Conservation (phyloP, 2,329 filamentous ascomycete genomes). For the Talaromyces sp. region DNA sequence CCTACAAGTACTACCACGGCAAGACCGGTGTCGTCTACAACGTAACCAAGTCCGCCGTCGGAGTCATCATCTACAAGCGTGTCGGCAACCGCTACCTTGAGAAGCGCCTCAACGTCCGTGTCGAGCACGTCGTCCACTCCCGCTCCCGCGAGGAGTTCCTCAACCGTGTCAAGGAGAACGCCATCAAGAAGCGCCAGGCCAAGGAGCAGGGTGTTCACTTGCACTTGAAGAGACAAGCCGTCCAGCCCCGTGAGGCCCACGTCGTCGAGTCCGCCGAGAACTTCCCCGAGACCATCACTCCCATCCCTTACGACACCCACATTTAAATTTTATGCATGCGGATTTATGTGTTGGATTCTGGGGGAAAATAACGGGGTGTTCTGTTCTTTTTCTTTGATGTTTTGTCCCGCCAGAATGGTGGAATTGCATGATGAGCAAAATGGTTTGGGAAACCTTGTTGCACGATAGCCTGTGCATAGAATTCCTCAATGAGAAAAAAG, state of each 20-base stretch:
- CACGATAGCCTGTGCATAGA: constrained; percentile 40
- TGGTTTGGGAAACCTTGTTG: constrained; percentile 39
- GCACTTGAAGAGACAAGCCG: constrained; percentile 88
- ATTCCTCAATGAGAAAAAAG: constrained; percentile 44
- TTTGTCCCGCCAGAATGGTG: constrained; percentile 30
- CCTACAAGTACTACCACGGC: constrained; percentile 99
- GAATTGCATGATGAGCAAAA: constrained; percentile 39
- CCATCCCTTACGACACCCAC: constrained; percentile 95
- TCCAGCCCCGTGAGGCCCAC: constrained; percentile 72
- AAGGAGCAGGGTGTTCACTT: constrained; percentile 84
- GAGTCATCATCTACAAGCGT: constrained; percentile 99
- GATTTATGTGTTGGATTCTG: constrained; percentile 33
- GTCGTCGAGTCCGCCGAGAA: constrained; percentile 78
- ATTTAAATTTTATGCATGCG: constrained; percentile 63
- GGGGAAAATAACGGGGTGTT: constrained; percentile 36
- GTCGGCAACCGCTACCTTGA: constrained; percentile 99
- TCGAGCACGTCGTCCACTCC: constrained; percentile 95
- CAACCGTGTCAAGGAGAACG: constrained; percentile 93
- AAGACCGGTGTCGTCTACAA: constrained; percentile 99
- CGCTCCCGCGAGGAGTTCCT: constrained; percentile 97
- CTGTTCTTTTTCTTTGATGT: constrained; percentile 23
- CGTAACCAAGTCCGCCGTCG: constrained; percentile 96
- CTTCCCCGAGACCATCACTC: constrained; percentile 84
- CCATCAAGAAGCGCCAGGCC: constrained; percentile 85
- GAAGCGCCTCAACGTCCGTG: constrained; percentile 99